phyloP scores from a whole-genome alignment of 805 yeast species.

The Maudiozyma serrabonitensis region DNA sequence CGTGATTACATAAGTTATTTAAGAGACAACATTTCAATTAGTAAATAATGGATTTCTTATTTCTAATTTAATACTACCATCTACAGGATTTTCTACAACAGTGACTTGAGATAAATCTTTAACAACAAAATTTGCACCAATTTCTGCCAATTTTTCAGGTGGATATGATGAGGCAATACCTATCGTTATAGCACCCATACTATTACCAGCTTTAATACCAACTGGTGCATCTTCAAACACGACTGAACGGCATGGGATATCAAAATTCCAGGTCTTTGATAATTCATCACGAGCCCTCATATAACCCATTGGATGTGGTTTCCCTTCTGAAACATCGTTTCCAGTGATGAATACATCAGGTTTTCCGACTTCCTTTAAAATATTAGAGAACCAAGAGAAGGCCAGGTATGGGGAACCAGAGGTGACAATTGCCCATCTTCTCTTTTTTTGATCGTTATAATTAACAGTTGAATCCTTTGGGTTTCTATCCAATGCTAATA shows the following conservation, averaged over 20 bases:
- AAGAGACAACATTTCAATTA: neutral
- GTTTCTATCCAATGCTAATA: slow-evolving; percentile 37
- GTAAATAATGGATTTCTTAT: slow-evolving; percentile 6
- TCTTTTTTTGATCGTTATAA: slow-evolving; percentile 18
- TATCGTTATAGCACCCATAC: slow-evolving; percentile 64
- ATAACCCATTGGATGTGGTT: slow-evolving; percentile 79
- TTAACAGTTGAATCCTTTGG: slow-evolving; percentile 2
- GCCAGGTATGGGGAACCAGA: slow-evolving; percentile 69
- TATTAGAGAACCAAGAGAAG: slow-evolving; percentile 51
- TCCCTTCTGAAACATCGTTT: slow-evolving; percentile 59
- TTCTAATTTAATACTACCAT: slow-evolving; percentile 5
- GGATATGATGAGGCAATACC: slow-evolving; percentile 70
- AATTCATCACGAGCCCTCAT: slow-evolving; percentile 46
- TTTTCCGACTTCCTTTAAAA: slow-evolving; percentile 42
- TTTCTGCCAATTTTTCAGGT: slow-evolving; percentile 48
- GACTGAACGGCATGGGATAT: slow-evolving; percentile 29
- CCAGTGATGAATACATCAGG: slow-evolving; percentile 77
- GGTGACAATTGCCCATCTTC: slow-evolving; percentile 75
- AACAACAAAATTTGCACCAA: slow-evolving; percentile 75
- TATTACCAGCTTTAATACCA: slow-evolving; percentile 71
- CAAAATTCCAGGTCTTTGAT: slow-evolving; percentile 29
- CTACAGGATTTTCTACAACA: slow-evolving; percentile 7
- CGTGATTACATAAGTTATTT: neutral
- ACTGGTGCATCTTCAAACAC: slow-evolving; percentile 84
- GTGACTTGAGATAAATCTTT: slow-evolving; percentile 40